phyloP scores from a whole-genome alignment of 768 basidiomycete genomes.

The Rickenella mellea region DNA sequence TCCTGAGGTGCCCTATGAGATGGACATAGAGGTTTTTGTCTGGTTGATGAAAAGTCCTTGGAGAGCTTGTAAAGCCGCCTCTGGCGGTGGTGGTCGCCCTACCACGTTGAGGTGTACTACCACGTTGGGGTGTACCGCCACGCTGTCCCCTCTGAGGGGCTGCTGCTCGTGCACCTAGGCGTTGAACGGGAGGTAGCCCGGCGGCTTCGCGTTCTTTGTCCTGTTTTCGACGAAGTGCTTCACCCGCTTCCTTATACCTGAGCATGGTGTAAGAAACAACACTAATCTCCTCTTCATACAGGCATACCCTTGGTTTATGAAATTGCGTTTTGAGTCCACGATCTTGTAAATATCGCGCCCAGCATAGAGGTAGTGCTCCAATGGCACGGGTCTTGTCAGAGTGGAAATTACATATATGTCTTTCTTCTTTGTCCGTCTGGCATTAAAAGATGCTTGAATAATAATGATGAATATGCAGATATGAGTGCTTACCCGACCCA shows the following conservation, averaged over 20 bases:
- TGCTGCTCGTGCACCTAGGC: constrained; percentile 72
- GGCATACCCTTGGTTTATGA: constrained; percentile 60
- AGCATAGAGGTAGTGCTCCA: constrained; percentile 95
- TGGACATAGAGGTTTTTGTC: constrained; percentile 95
- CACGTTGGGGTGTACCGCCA: constrained; percentile 26
- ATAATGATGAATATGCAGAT: background rate
- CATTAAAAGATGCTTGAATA: background rate
- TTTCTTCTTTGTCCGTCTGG: constrained; percentile 95
- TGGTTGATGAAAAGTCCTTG: constrained; percentile 52
- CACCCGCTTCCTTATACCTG: constrained; percentile 86
- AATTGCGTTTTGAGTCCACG: constrained; percentile 73
- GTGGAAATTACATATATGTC: constrained; percentile 99
- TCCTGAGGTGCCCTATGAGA: constrained; percentile 76
- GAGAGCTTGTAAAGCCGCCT: constrained; percentile 27
- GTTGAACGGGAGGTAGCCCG: constrained; percentile 78
- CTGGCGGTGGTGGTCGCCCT: constrained; percentile 20
- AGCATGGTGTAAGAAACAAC: constrained; percentile 3
- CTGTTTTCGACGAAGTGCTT: constrained; percentile 86
- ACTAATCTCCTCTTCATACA: constrained; percentile 1
- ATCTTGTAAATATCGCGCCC: constrained; percentile 91
- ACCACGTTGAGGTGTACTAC: constrained; percentile 31
- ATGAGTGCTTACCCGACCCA: constrained; percentile 83
- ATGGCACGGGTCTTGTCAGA: constrained; percentile 87
- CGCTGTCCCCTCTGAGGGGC: constrained; percentile 41
- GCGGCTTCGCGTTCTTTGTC: constrained; percentile 97